Evolutionary conservation across 371 early-diverging fungal species (phyloP), one percentile per base, ranked within the genome.

Genomic region (Circinella umbellata): DNA sequence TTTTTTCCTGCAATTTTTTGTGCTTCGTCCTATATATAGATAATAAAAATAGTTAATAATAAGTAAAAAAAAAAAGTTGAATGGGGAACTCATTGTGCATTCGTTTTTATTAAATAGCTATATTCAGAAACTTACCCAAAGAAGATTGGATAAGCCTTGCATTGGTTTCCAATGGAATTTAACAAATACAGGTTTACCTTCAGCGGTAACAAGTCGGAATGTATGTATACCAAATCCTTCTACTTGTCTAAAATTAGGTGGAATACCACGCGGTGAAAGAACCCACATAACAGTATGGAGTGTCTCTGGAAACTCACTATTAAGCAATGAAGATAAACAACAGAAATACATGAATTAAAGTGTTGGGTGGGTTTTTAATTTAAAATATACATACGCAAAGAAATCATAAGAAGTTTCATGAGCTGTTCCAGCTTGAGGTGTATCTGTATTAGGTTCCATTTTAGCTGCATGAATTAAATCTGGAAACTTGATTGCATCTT

Each of bases 111-210:
- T 27, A 1, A 27, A 27, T 27, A 27, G 0, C 27, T 27, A 27
- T 27, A 27, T 27, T 27, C 2, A 27, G 27, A 27, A 27, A 18
- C 9, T 71, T 71, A 74, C 86, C 79, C 83, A 82, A 34, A 74
- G 66, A 49, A 86, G 71, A 63, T 73, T 78, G 39, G 78, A 71
- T 10, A 80, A 64, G 51, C 87, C 87, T 48, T 71, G 76, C 18
- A 76, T 60, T 3, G 89, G 80, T 48, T 84, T 88, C 80, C 80
- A 88, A 54, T 81, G 78, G 67, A 81, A 89, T 68, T 88, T 89
- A 61, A 76, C 78, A 67, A 80, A 85, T 6, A 65, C 65, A 37
- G 71, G 20, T 49, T 80, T 71, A 17, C 86, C 85, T 17, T 81
- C 49, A n/a, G 69, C 82, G 68, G 81, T 86, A 46, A 88, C 69